Base-by-base conservation (phyloP, 371 early-diverging fungal species). In the Mucor circinelloides region DNA sequence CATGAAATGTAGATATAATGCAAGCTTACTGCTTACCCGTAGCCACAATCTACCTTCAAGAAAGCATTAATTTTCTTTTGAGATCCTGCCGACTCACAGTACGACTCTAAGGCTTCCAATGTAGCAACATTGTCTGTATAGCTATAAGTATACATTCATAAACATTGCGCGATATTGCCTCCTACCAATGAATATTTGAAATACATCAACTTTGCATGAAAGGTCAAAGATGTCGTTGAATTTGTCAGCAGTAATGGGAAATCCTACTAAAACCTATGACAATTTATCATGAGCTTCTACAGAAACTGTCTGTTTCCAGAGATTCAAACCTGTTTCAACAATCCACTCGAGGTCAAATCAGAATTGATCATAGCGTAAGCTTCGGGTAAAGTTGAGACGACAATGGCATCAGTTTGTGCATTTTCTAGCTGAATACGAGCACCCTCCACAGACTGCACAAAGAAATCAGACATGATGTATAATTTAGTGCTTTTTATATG, bases 331-430 rank as follows among this genome's bases (percentile, higher is more conserved):
- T 83, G 71, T 54, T 80, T 74, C 2, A 83, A 66, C 32, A 74
- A 52, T 7, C 68, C 68, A 19, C 55, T 27, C 3, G 66, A 30
- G 6, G 68, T 71, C 13, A 82, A 66, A 10, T 46, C 63, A 36
- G 79, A 78, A 27, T 73, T 32, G 17, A 72, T 75, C 68, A 83
- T 66, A 21, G 54, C 63, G 46, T 74, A 60, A 34, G 83, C 83
- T 60, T 83, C 83, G 13, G 83, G 74, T 48, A 83, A 23, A 0
- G 83, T 83, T 2, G 80, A 80, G 5, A 80, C 80, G 10, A 83
- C 79, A 56, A 83, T 78, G n/a, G 80, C 75, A 36, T 77, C 62
- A 3, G 76, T 74, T 10, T 72, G 60, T 1, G 78, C 73, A n/a
- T 36, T 62, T 23, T 67, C 66, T 6, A 82, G 64, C 36, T 82